Conservation (phyloP, 441 rosid genomes). For the Biscutella auriculata region DNA sequence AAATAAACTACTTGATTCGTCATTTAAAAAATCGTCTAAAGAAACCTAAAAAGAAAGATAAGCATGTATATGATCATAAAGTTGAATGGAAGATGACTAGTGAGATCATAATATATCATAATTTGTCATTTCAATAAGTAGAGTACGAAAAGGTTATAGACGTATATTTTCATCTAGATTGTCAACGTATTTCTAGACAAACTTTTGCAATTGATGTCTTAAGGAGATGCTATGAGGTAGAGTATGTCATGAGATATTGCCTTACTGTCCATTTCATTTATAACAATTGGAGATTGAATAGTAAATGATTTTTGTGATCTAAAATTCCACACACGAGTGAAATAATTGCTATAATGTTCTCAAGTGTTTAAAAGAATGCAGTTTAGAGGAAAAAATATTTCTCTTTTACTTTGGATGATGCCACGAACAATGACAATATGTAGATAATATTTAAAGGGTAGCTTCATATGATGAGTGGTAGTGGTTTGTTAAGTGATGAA, state of each 20-base stretch:
- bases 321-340: no score
- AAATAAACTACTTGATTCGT: background rate
- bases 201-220: background rate
- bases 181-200: background rate
- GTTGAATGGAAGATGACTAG: constrained; percentile 13
- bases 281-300: background rate
- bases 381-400: no score
- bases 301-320: no score
- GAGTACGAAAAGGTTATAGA: background rate
- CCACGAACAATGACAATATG: no score
- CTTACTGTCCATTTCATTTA: background rate
- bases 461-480: no score
- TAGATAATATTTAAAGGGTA: no score
- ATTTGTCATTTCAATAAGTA: background rate
- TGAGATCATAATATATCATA: background rate
- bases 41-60: background rate
- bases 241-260: background rate
- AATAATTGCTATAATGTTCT: no score
- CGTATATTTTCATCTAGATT: background rate
- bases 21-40: background rate
- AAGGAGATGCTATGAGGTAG: background rate
- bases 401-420: no score
- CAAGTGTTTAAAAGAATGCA: no score
- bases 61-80: background rate
- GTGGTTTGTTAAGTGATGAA: no score